Evolutionary conservation across 2,329 filamentous ascomycete genomes (phyloP), one percentile per base, ranked within the genome.

Genomic region (Clonostachys sp.): DNA sequence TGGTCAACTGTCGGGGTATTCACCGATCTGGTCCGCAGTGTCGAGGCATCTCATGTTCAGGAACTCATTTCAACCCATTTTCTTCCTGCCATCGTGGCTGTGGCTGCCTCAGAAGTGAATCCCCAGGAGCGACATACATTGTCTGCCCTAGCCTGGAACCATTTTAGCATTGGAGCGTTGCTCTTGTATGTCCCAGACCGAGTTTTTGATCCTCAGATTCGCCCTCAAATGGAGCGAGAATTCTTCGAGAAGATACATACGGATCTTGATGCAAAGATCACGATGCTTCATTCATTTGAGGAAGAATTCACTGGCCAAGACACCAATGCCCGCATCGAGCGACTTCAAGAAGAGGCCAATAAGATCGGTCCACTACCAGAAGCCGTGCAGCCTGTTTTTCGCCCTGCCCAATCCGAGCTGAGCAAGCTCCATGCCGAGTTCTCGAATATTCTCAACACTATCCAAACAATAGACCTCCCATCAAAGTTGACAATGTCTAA

Each of bases 171-270:
- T 17, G 84, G 85, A 14, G 81, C 86, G 38, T 73, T 97, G 43
- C 80, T 80, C 51, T 74, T 96, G 3, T 96, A 92, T 59, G 83
- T 97, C 3, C 91, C 95, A 0, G 86, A 95, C 63, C 84, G 86
- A 54, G 79, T 87, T 5, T 94, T 92, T 57, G 94, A 99, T 63
- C 94, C 94, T 2, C 80, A 84, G 50, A 72, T 84, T 49, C 73
- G 78, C 45, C 79, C 81, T 6, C 72, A 79, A 45, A 78, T 96
- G 16, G 84, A 90, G 55, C 78, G 81, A 17, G 71, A 76, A 41
- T 80, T 77, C 46, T 73, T 77, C 46, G 61, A 73, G 41, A 72
- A 83, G 48, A 73, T 87, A 38, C 77, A 80, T 42, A 53, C 62
- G 4, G 70, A 75, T 10, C 66, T 95, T 2, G 62, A 72, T 12